Conservation (phyloP, 2,329 filamentous ascomycete species). For the Cephalotrichum gorgonifer region DNA sequence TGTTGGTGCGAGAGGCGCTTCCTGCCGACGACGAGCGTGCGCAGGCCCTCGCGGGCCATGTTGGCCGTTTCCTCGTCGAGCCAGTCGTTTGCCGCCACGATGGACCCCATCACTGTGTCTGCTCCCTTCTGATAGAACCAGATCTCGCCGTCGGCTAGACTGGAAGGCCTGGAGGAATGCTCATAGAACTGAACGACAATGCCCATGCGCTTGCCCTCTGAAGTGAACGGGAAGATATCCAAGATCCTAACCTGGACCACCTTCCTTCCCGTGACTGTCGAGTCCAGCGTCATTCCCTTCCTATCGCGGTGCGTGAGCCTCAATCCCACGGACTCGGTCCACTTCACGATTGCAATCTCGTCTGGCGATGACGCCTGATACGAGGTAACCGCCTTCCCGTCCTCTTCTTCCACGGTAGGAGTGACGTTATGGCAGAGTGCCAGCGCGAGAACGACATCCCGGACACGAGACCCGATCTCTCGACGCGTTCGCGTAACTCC, state of each 20-base stretch:
- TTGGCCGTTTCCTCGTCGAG: constrained; percentile 98
- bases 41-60: constrained; percentile 93
- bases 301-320: constrained; percentile 78
- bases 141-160: constrained; percentile 60
- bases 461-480: constrained; percentile 87
- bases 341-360: constrained; percentile 94
- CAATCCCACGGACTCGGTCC: constrained; percentile 87
- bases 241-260: constrained; percentile 82
- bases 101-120: constrained; percentile 94
- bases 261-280: constrained; percentile 58
- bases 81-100: constrained; percentile 96
- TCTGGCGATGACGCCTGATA: constrained; percentile 97
- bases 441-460: constrained; percentile 84
- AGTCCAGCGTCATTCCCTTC: constrained; percentile 73
- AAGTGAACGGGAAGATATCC: constrained; percentile 95
- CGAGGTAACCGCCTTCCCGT: constrained; percentile 65
- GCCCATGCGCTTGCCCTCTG: constrained; percentile 96
- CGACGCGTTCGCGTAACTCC: constrained; percentile 69
- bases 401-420: constrained; percentile 66
- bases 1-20: constrained; percentile 70
- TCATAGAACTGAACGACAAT: constrained; percentile 83
- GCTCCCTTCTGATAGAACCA: constrained; percentile 99
- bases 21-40: constrained; percentile 89
- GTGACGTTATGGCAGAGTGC: constrained; percentile 97
- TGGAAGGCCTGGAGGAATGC: constrained; percentile 32